Evolutionary conservation across 2,329 filamentous ascomycete genomes (phyloP).

Genomic region (Colletotrichum chrysophilum): DNA sequence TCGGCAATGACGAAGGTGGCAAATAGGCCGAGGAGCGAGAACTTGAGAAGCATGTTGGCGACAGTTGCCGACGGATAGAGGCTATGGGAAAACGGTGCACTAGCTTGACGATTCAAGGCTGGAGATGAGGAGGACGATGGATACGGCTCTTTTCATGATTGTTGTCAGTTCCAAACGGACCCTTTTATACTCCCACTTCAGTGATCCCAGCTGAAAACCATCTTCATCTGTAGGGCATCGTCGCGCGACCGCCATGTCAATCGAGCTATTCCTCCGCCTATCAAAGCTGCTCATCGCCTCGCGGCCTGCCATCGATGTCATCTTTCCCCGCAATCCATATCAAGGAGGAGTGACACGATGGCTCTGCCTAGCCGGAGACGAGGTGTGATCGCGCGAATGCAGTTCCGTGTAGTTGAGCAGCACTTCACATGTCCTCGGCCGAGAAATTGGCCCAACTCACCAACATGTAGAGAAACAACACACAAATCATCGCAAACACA

Average conservation of each 20-base stretch:
- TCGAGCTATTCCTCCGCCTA: background rate
- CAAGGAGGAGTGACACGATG: background rate
- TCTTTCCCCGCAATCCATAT: background rate
- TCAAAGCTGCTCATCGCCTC: background rate
- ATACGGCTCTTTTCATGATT: background rate
- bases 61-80: background rate
- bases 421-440: conserved; percentile 4
- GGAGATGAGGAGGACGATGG: background rate
- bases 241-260: background rate
- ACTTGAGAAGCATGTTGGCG: conserved; percentile 7
- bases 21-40: conserved; percentile 20
- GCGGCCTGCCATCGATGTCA: background rate
- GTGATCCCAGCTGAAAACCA: background rate
- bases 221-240: background rate
- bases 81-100: background rate
- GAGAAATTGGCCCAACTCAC: background rate
- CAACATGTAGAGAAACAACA: background rate
- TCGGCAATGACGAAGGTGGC: conserved; percentile 31
- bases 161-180: no score
- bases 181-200: background rate
- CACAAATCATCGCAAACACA: background rate
- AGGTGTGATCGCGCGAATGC: background rate
- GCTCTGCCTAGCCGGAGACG: background rate
- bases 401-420: background rate
- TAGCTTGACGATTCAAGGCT: background rate